These are phyloP conservation scores for Sphagnum contortum DNA, from an alignment of 225 moss, liverwort and hornwort genomes.

Conservation along the genomic window DNA sequence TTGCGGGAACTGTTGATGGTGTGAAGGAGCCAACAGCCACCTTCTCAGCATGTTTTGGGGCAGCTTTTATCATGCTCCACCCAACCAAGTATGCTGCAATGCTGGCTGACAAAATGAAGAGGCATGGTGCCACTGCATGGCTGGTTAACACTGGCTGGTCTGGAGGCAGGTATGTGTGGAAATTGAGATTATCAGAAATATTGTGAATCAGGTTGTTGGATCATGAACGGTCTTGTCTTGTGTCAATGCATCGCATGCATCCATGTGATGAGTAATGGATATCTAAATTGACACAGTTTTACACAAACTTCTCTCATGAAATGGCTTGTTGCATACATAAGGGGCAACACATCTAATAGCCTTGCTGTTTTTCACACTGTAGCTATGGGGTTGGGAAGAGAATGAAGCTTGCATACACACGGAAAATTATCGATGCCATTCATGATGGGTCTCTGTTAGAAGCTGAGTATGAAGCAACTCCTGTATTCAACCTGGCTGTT, in stretches of 20 bases:
- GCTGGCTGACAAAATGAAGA: constrained; percentile 91
- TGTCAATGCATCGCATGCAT: neutral
- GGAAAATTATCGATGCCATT: constrained; percentile 42
- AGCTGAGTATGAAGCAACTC: constrained; percentile 18
- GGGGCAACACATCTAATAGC: neutral
- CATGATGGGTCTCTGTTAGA: constrained; percentile 38
- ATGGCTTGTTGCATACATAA: too few species aligned
- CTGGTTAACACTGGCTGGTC: constrained; percentile 96
- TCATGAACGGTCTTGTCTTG: too few species aligned
- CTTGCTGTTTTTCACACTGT: neutral
- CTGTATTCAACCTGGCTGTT: constrained; percentile 38
- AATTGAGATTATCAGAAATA: too few species aligned
- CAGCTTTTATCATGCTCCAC: constrained; percentile 98
- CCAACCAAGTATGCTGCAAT: constrained; percentile 95
- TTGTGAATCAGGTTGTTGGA: too few species aligned
- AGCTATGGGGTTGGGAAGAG: constrained; percentile 41
- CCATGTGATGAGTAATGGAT: too few species aligned
- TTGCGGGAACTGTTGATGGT: constrained; percentile 98
- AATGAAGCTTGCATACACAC: constrained; percentile 43
- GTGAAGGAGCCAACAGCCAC: constrained; percentile 90
- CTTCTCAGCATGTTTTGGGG: constrained; percentile 97
- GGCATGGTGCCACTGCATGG: constrained; percentile 75
- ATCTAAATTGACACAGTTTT: too few species aligned
- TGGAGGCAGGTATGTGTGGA: constrained; percentile 65
- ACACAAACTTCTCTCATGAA: too few species aligned